These are phyloP conservation scores for Yamadazyma aaseri DNA, from an alignment of 1,139 yeast species.

Conservation along the genomic window DNA sequence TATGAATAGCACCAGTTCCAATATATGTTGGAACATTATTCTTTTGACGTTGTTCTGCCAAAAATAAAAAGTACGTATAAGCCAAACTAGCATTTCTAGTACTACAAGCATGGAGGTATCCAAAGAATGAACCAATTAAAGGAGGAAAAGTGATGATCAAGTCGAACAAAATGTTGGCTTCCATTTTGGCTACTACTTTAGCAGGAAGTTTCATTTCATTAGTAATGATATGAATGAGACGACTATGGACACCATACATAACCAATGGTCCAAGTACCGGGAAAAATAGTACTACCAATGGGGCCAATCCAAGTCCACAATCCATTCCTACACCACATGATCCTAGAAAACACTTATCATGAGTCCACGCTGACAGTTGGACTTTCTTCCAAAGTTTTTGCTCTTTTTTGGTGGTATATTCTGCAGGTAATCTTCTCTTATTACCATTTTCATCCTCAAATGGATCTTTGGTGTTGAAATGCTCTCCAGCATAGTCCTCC, in stretches of 20 bases:
- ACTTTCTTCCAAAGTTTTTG: constrained; percentile 67
- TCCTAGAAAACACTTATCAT: constrained; percentile 78
- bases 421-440: constrained; percentile 57
- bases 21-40: constrained; percentile 21
- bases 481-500: constrained; percentile 66
- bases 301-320: constrained; percentile 76
- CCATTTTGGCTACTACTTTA: constrained; percentile 61
- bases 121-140: constrained; percentile 66
- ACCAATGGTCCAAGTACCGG: constrained; percentile 81
- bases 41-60: constrained; percentile 32
- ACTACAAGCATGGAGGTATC: constrained; percentile 86
- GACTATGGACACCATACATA: constrained; percentile 75
- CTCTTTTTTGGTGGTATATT: constrained; percentile 56
- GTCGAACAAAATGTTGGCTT: constrained; percentile 72
- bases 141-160: constrained; percentile 77
- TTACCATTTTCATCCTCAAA: constrained; percentile 59
- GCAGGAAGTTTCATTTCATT: constrained; percentile 58
- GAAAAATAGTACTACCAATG: constrained; percentile 56
- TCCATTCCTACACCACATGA: constrained; percentile 69
- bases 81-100: constrained; percentile 83
- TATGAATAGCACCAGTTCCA: constrained; percentile 19
- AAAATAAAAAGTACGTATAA: constrained; percentile 47
- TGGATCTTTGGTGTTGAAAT: constrained; percentile 67
- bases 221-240: constrained; percentile 59
- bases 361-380: constrained; percentile 80